Base-by-base conservation (phyloP, 495 filamentous ascomycete genomes). In the Trichoderma virens region DNA sequence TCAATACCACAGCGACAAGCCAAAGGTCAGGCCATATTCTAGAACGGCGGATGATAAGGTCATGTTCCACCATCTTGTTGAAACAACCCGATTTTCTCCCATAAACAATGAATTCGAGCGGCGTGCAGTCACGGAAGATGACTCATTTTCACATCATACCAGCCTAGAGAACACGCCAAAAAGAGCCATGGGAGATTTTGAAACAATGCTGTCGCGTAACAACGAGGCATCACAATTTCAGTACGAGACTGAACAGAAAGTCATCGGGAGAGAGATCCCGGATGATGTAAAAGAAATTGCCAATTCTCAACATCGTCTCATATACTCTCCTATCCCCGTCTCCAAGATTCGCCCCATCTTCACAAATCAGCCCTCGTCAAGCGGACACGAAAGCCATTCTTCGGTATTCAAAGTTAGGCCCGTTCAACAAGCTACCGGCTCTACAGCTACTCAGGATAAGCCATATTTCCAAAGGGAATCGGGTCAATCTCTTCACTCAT, bases 331-430 rank as follows among this genome's bases (percentile, higher is more conserved):
- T 28, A 56, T 56, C 18, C 51, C 51, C 9, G 51, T 56, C 13
- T 56, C 51, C 9, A 56, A 56, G 25, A 30, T 56, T 16, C 51
- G 51, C 13, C 51, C 51, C 25, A 16, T 30, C 25, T 56, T 56
- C 25, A 56, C 51, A 30, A 9, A 8, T 16, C 51, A 56, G 51
- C 51, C 51, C 18, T 56, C 51, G 27, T 56, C 51, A 30, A 56
- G 51, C 14, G 51, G 51, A 3, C 51, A 31, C 13, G 51, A 56
- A 30, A 56, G 51, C 51, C 51, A 56, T 56, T 11, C 25, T 31
- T 56, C 51, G 14, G 38, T 56, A 8, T 63, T 66, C n/a, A 68
- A 70, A n/a, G 64, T 65, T 18, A 43, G 56, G 25, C 64, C 66
- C 0, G 43, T 67, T 5, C 25, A 18, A 30, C 9, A 56, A 56